phyloP scores from a whole-genome alignment of 192 early-diverging fungal species.

The Coemansia reversa region DNA sequence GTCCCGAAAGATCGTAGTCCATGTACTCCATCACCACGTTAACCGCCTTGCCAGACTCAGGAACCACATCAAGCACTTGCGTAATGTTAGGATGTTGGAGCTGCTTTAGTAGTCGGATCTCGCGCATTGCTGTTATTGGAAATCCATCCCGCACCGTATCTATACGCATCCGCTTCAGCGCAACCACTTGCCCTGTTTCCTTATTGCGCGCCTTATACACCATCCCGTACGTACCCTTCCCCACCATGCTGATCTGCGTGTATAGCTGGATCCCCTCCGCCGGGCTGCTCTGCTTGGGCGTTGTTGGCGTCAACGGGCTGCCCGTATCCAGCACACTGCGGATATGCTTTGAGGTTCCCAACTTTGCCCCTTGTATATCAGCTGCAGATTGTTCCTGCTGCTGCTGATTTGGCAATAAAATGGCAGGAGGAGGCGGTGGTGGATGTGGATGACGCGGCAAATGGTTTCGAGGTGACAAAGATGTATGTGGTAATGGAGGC shows the following conservation, averaged over 20 bases:
- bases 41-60: constrained; percentile 64
- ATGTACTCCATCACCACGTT: constrained; percentile 89
- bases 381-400: background rate
- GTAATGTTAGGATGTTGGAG: constrained; percentile 72
- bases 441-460: constrained; percentile 3
- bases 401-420: background rate
- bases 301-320: constrained; percentile 42
- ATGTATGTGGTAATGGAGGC: background rate
- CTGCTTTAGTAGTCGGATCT: constrained; percentile 74
- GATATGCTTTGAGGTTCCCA: background rate
- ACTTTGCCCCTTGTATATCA: background rate
- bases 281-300: constrained; percentile 43
- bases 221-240: constrained; percentile 84
- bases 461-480: background rate
- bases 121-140: constrained; percentile 84
- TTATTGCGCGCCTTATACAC: constrained; percentile 79
- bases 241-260: constrained; percentile 74
- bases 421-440: constrained; percentile 12
- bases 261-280: constrained; percentile 60
- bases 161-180: constrained; percentile 80
- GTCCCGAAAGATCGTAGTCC: constrained; percentile 82
- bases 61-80: constrained; percentile 70
- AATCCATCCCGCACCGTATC: constrained; percentile 82
- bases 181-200: constrained; percentile 69
- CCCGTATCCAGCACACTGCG: constrained; percentile 2